These are phyloP conservation scores for Hypoxylon fuscum DNA, from an alignment of 495 filamentous ascomycete genomes.

Conservation along the genomic window DNA sequence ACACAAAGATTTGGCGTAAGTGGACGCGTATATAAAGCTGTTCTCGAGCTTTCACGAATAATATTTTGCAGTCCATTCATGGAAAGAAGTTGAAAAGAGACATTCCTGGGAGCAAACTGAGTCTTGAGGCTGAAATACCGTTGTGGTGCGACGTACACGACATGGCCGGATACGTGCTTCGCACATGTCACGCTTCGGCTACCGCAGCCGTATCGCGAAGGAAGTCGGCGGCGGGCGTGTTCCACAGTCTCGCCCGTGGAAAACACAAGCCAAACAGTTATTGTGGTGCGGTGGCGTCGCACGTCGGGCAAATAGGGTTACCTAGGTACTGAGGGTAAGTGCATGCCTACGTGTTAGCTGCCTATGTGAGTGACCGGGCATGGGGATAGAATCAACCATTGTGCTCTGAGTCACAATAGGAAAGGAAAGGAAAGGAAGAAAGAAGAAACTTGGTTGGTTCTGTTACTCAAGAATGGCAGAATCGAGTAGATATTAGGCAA, in stretches of 20 bases:
- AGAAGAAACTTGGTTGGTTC: neutral
- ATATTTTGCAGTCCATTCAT: too few species aligned
- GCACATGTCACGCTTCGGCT: constrained; percentile 5
- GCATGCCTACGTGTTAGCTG: constrained; percentile 2
- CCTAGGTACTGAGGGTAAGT: constrained; percentile 11
- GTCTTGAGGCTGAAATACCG: constrained; percentile 5
- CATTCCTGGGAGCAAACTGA: constrained; percentile 3
- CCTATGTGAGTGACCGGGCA: neutral
- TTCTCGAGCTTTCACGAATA: too few species aligned
- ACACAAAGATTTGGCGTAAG: too few species aligned
- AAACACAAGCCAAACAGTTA: neutral
- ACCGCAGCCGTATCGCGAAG: constrained; percentile 4
- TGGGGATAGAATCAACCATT: neutral
- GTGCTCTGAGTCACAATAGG: neutral
- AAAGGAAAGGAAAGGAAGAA: neutral
- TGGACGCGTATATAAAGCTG: too few species aligned
- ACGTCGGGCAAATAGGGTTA: constrained; percentile 14
- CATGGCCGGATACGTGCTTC: constrained; percentile 14
- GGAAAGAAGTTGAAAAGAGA: too few species aligned
- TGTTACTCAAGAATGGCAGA: too few species aligned
- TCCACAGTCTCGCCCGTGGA: neutral
- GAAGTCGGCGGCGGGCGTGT: neutral
- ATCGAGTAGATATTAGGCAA: too few species aligned
- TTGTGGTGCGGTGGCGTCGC: neutral
- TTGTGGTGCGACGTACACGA: neutral